Conservation (phyloP, 1,284 basidiomycete genomes). For the Malassezia sympodialis region DNA sequence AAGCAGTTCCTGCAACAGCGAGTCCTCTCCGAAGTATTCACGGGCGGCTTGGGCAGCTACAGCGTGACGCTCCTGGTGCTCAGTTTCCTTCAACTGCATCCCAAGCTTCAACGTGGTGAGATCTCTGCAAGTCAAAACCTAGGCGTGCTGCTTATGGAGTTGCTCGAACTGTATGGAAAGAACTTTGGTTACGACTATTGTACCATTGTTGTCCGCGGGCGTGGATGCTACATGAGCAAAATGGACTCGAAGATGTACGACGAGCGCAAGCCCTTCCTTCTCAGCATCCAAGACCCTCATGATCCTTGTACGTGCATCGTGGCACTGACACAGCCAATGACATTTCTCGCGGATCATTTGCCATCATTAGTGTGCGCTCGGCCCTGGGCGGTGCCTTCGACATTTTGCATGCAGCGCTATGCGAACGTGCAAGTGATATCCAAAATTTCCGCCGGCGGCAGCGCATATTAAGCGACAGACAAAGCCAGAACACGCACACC, state of each 20-base stretch:
- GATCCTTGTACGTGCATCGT: slow-evolving; percentile 61
- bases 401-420: slow-evolving; percentile 58
- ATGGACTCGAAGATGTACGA: slow-evolving; percentile 34
- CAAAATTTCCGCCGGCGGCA: slow-evolving; percentile 13
- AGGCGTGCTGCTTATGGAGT: slow-evolving; percentile 84
- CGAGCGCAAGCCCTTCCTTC: slow-evolving; percentile 54
- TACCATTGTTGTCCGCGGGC: slow-evolving; percentile 67
- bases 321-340: slow-evolving; percentile 64
- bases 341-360: slow-evolving; percentile 77
- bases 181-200: slow-evolving; percentile 62
- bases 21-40: slow-evolving; percentile 92
- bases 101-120: slow-evolving; percentile 76
- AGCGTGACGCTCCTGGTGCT: slow-evolving; percentile 85
- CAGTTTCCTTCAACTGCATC: slow-evolving; percentile 91
- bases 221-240: slow-evolving; percentile 65
- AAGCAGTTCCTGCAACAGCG: slow-evolving; percentile 83
- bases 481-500: slow-evolving; percentile 7
- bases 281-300: slow-evolving; percentile 90
- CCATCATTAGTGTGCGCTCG: slow-evolving; percentile 68
- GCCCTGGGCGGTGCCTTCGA: slow-evolving; percentile 77
- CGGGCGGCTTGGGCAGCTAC: slow-evolving; percentile 87
- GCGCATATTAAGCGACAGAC: slow-evolving; percentile 13
- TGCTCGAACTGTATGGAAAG: slow-evolving; percentile 87
- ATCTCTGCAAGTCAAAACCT: slow-evolving; percentile 78
- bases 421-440: slow-evolving; percentile 31